Conservation (phyloP, 148 eudicot species). For the Selenicereus undatus region DNA sequence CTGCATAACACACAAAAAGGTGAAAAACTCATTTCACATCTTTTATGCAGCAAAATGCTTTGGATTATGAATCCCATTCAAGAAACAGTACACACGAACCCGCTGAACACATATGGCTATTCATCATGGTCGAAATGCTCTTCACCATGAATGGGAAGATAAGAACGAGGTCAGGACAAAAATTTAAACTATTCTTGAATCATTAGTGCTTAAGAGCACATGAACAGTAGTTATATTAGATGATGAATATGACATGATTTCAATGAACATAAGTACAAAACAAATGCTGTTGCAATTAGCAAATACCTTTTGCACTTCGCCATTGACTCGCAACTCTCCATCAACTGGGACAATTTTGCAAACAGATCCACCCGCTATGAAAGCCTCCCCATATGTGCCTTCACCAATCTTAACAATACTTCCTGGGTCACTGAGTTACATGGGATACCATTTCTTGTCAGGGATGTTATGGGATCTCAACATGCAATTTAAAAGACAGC, state of each 20-base stretch:
- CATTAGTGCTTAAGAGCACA: not conserved
- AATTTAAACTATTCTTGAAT: not conserved
- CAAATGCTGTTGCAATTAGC: not conserved
- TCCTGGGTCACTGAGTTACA: slow-evolving; percentile 49
- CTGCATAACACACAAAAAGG: slow-evolving; percentile 33
- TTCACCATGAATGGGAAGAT: not conserved
- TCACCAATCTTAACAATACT: slow-evolving; percentile 82
- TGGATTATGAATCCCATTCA: not conserved
- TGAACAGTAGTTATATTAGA: not conserved
- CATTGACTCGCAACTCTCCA: slow-evolving; percentile 81
- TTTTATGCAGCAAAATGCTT: not conserved
- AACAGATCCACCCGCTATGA: slow-evolving; percentile 65
- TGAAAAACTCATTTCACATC: not conserved
- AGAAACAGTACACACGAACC: not conserved
- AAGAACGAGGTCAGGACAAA: not conserved
- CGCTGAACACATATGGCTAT: not conserved
- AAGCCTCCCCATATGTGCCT: slow-evolving; percentile 98
- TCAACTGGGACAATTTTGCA: slow-evolving; percentile 93
- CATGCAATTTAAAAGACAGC: not conserved
- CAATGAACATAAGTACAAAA: not conserved
- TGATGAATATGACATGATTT: not conserved
- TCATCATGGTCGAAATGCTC: not conserved
- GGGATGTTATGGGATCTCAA: not conserved
- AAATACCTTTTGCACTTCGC: slow-evolving; percentile 89
- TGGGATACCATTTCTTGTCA: slow-evolving; percentile 21